These are phyloP conservation scores for Neurospora sp. DNA, from an alignment of 495 filamentous ascomycete genomes.

Conservation along the genomic window DNA sequence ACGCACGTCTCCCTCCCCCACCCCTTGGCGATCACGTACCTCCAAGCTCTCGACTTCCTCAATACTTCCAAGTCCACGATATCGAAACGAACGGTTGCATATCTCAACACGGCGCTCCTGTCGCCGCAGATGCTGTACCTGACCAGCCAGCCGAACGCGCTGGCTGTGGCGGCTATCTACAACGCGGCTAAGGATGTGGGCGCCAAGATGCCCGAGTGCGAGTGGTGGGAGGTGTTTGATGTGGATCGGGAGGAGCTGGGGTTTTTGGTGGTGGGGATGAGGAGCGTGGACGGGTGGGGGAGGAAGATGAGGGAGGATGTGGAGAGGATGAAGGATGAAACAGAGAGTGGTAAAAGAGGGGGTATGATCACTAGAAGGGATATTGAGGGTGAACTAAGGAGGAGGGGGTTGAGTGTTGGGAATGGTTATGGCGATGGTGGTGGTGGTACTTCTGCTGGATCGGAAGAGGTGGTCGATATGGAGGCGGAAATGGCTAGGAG, in stretches of 20 bases:
- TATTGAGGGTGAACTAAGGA: conserved; percentile 35
- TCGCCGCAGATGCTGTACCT: conserved; percentile 85
- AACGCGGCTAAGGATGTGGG: conserved; percentile 71
- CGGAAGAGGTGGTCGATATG: conserved; percentile 39
- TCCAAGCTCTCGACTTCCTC: conserved; percentile 70
- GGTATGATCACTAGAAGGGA: conserved; percentile 32
- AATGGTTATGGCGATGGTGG: conserved; percentile 11
- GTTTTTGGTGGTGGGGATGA: conserved; percentile 81
- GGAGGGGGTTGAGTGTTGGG: conserved; percentile 27
- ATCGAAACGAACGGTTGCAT: conserved; percentile 53
- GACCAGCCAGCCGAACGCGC: conserved; percentile 76
- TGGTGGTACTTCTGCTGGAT: neutral
- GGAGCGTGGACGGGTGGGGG: conserved; percentile 68
- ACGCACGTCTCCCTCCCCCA: conserved; percentile 79
- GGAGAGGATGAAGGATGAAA: conserved; percentile 16
- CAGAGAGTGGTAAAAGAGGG: neutral
- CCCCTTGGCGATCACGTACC: conserved; percentile 80
- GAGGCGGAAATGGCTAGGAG: conserved; percentile 52
- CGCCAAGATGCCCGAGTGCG: conserved; percentile 63
- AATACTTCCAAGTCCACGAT: conserved; percentile 30
- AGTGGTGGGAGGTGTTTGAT: conserved; percentile 99
- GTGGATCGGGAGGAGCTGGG: conserved; percentile 93
- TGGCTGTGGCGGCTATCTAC: conserved; percentile 86
- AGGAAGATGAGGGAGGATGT: conserved; percentile 28
- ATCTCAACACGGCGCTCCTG: conserved; percentile 75